phyloP scores from a whole-genome alignment of 1,139 yeast species.

The Ashbya aceris region DNA sequence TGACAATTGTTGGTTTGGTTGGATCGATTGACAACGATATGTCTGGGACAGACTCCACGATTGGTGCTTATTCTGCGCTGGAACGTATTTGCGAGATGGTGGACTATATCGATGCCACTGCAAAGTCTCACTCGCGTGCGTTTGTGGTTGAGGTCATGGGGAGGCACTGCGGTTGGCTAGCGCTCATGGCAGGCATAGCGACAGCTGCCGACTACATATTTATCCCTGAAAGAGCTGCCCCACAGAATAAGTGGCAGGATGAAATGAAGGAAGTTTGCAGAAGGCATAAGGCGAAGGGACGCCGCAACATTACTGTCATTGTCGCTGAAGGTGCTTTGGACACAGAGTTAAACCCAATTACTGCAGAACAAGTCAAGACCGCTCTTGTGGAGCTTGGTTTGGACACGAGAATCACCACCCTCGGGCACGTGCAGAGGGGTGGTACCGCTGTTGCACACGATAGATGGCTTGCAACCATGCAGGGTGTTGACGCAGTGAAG shows the following conservation, averaged over 20 bases:
- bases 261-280: slow-evolving; percentile 62
- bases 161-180: slow-evolving; percentile 98
- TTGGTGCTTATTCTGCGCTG: slow-evolving; percentile 90
- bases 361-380: slow-evolving; percentile 69
- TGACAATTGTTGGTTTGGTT: slow-evolving; percentile 69
- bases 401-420: slow-evolving; percentile 88
- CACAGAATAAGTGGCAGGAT: slow-evolving; percentile 58
- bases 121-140: slow-evolving; percentile 93
- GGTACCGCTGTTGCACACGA: slow-evolving; percentile 96
- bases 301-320: slow-evolving; percentile 88
- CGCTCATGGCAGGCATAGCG: slow-evolving; percentile 90
- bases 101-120: slow-evolving; percentile 95
- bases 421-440: slow-evolving; percentile 98
- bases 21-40: slow-evolving; percentile 96
- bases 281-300: slow-evolving; percentile 78
- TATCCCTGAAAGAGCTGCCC: slow-evolving; percentile 84
- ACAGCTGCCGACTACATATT: slow-evolving; percentile 92
- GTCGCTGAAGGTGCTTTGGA: slow-evolving; percentile 98
- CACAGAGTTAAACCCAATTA: slow-evolving; percentile 68
- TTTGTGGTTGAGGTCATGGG: slow-evolving; percentile 99
- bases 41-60: slow-evolving; percentile 93
- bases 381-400: slow-evolving; percentile 75
- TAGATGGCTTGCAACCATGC: slow-evolving; percentile 81
- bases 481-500: slow-evolving; percentile 95
- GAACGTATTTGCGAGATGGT: slow-evolving; percentile 90